Base-by-base conservation (phyloP, 805 yeast species). In the Priceomyces castillae region DNA sequence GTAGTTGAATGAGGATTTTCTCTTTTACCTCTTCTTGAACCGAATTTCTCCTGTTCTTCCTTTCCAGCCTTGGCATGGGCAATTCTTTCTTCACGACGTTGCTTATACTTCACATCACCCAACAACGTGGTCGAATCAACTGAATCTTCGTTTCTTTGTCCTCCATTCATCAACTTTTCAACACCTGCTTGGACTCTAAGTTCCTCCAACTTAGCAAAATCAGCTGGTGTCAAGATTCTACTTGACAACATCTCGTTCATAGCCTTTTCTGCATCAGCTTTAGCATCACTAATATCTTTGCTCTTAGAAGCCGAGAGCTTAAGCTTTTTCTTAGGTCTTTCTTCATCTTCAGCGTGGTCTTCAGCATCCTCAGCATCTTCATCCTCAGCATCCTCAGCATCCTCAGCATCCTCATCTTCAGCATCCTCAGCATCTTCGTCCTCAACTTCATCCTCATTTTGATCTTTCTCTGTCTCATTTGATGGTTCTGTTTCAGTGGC, bases 151-250 rank as follows among this genome's bases (percentile, higher is more conserved):
- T 86, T 82, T 36, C 59, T 63, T 50, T 62, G 73, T 34, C 60
- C 61, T 38, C 70, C 69, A 34, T 92, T 90, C 80, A 90, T 70
- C 23, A 84, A 61, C 63, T 86, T 86, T 42, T 86, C 86, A 39
- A 90, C 76, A 52, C 97, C 97, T 3, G 96, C 96, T 64, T 86
- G 82, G 14, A 80, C 74, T 58, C 82, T 80, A 55, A 94, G 77
- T 65, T 94, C 97, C 57, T 92, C 92, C 56, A 94, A 75, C 67
- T 92, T 92, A 49, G 96, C 96, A 61, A 90, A 94, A 71, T 94
- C 99, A 0, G 98, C 97, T 17, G 99, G 99, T 0, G 99, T 94
- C 53, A 94, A 76, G 47, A 94, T 85, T 53, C 86, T 81, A 39
- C 81, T 77, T n/a, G 86, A 76, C 30, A 83, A 85, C 50, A 88